phyloP scores from a whole-genome alignment of 179 eudicot species.

The Heliamphora pulchella region DNA sequence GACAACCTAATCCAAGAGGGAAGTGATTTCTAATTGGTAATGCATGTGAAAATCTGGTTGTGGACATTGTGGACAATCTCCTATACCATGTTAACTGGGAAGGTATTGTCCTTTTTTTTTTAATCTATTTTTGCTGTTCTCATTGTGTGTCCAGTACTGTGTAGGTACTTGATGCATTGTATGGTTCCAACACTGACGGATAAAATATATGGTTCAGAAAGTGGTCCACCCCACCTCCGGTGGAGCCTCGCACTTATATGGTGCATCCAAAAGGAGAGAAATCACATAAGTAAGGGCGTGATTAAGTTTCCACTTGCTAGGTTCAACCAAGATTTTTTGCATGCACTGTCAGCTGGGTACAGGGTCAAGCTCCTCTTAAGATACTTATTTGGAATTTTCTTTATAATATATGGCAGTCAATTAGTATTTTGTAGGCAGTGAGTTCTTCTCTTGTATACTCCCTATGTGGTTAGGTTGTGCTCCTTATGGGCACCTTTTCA shows the following conservation, averaged over 20 bases:
- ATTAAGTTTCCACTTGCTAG: too few species aligned
- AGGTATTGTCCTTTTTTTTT: background rate
- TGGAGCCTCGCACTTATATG: too few species aligned
- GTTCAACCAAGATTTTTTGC: too few species aligned
- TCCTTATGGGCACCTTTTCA: constrained; percentile 7
- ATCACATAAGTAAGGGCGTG: too few species aligned
- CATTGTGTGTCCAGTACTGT: background rate
- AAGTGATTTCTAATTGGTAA: background rate
- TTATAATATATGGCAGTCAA: background rate
- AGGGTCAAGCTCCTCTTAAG: too few species aligned
- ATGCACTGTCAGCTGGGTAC: too few species aligned
- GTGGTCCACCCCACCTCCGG: too few species aligned
- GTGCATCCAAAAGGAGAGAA: too few species aligned
- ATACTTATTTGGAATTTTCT: too few species aligned
- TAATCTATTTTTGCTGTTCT: background rate
- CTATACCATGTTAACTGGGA: background rate
- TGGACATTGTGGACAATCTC: background rate
- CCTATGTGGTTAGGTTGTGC: background rate
- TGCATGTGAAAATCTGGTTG: background rate
- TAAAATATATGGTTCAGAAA: too few species aligned
- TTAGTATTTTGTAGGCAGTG: background rate
- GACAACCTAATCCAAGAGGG: constrained; percentile 3
- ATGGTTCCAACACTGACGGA: too few species aligned
- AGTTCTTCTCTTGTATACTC: background rate
- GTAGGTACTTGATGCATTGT: too few species aligned